Evolutionary conservation across 345 rosid species (phyloP).

Genomic region (Euphorbia pulcherrima): DNA sequence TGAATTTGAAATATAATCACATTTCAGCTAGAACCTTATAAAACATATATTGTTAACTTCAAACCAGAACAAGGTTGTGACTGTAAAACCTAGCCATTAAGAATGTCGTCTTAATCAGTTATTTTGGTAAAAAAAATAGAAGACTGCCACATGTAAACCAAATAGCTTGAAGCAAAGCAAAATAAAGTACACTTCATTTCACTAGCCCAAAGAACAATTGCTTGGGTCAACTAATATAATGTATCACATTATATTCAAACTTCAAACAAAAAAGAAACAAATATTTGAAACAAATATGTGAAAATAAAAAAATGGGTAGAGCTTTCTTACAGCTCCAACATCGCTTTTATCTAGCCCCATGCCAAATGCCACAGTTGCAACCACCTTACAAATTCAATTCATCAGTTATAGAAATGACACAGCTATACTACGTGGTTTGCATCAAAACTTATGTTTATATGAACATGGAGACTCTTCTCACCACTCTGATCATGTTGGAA

Average conservation of each 20-base stretch:
- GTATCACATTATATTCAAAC: neutral
- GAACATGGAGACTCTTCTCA: constrained; percentile 30
- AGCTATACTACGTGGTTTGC: neutral
- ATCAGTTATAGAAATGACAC: constrained; percentile 10
- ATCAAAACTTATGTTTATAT: neutral
- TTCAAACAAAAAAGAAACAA: neutral
- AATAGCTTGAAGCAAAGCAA: neutral
- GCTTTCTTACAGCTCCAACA: constrained; percentile 87
- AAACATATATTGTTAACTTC: too few species aligned
- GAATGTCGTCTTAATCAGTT: neutral
- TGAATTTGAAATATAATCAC: too few species aligned
- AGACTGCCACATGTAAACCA: too few species aligned
- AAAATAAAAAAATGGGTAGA: constrained; percentile 14
- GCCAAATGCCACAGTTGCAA: constrained; percentile 99
- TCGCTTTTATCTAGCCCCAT: constrained; percentile 98
- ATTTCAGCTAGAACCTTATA: too few species aligned
- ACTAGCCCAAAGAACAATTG: neutral
- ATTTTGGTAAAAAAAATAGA: neutral
- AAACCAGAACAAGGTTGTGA: neutral
- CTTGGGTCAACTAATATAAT: neutral
- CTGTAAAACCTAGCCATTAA: neutral
- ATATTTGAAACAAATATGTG: too few species aligned
- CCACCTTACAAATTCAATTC: constrained; percentile 55
- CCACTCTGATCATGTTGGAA: constrained; percentile 91
- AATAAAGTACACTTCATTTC: neutral